Evolutionary conservation across 2,329 filamentous ascomycete species (phyloP).

Genomic region (Sclerotinia glacialis): DNA sequence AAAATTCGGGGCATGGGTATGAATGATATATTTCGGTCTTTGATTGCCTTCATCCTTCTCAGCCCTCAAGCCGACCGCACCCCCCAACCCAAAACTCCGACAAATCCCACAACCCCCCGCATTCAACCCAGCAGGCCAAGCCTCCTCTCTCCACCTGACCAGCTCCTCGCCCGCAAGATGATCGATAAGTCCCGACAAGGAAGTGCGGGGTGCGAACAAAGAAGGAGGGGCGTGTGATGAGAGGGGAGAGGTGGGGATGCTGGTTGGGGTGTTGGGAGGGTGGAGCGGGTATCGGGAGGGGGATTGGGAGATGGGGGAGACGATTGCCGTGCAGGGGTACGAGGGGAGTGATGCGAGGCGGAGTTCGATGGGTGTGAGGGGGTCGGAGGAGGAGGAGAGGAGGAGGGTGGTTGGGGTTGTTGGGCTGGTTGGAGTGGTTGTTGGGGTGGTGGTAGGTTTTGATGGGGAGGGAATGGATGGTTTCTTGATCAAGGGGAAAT

Average conservation of each 20-base stretch:
- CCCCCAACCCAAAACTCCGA: not conserved
- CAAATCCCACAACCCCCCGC: not conserved
- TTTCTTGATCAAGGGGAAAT: not conserved
- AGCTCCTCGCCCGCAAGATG: not conserved
- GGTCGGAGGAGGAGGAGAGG: not conserved
- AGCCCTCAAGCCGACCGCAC: not conserved
- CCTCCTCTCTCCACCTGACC: not conserved
- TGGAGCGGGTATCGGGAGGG: not conserved
- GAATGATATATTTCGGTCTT: constrained; percentile 9
- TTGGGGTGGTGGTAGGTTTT: not conserved
- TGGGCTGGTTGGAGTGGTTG: not conserved
- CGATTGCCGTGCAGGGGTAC: not conserved
- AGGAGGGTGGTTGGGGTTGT: not conserved
- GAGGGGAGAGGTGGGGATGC: not conserved
- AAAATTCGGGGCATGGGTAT: constrained; percentile 2
- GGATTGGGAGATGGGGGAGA: not conserved
- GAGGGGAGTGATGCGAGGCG: not conserved
- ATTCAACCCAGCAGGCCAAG: not conserved
- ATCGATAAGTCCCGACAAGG: not conserved
- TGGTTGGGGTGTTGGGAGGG: not conserved
- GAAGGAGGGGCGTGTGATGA: not conserved
- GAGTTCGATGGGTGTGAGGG: not conserved
- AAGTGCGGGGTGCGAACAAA: not conserved
- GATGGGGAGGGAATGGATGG: not conserved
- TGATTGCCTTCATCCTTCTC: not conserved